Conservation (phyloP, 306 rosid species). For the Begonia masoniana region DNA sequence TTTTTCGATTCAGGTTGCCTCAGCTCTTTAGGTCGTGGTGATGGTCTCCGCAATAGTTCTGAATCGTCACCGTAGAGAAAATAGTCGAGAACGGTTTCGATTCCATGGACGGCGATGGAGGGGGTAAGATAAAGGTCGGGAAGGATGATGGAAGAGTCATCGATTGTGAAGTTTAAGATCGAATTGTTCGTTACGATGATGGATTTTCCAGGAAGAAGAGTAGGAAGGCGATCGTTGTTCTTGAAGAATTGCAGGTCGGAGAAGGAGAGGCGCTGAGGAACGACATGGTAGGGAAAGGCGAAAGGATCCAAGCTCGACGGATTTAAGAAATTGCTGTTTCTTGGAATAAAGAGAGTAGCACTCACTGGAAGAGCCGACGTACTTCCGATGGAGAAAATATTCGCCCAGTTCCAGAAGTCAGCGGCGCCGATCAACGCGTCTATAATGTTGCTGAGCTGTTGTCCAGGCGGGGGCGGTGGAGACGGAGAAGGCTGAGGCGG, state of each 20-base stretch:
- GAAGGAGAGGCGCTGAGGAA: slow-evolving; percentile 64
- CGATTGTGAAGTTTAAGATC: slow-evolving; percentile 34
- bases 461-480: slow-evolving; percentile 2
- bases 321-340: slow-evolving; percentile 6
- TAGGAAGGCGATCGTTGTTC: slow-evolving; percentile 37
- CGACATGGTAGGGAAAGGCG: slow-evolving; percentile 44
- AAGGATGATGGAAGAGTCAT: slow-evolving; percentile 23
- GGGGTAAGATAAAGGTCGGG: slow-evolving; percentile 40
- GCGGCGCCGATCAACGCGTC: slow-evolving; percentile 57
- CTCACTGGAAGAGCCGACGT: slow-evolving; percentile 20
- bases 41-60: not conserved
- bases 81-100: slow-evolving; percentile 33
- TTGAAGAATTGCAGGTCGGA: slow-evolving; percentile 50
- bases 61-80: slow-evolving; percentile 21
- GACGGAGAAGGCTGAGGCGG: not conserved
- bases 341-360: slow-evolving; percentile 58
- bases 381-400: slow-evolving; percentile 21
- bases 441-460: slow-evolving; percentile 43
- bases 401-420: slow-evolving; percentile 37
- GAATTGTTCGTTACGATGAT: slow-evolving; percentile 39
- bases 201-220: slow-evolving; percentile 46
- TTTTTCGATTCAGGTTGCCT: not conserved
- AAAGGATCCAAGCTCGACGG: slow-evolving; percentile 22
- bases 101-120: slow-evolving; percentile 38
- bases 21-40: slow-evolving; percentile 1